A percentile compares a stretch with the other conserved stretches of the same genome.
Conservation (phyloP, 108 stramenopile species). For the Cyclotella choctawhatcheeana region DNA sequence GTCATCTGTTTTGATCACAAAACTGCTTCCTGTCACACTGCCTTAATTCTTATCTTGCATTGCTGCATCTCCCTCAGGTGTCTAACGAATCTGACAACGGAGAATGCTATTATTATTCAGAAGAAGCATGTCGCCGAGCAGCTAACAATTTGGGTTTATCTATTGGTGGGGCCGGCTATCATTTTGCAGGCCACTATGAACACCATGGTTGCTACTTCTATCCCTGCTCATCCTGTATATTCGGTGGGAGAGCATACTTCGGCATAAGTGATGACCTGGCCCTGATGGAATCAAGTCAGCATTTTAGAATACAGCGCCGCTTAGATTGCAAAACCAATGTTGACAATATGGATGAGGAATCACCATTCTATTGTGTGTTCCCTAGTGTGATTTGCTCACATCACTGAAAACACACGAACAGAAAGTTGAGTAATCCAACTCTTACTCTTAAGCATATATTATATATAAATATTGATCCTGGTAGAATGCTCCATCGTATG, state of each 20-base stretch:
- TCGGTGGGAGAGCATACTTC: constrained; percentile 28
- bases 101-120: constrained; percentile 24
- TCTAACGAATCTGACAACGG: background rate
- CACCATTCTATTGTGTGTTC: constrained; percentile 32
- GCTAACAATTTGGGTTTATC: constrained; percentile 16
- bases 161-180: constrained; percentile 19
- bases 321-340: constrained; percentile 23
- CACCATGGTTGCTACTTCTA: constrained; percentile 25
- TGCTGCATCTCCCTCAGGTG: background rate
- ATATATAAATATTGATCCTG: too few species aligned
- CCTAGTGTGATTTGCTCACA: constrained; percentile 17
- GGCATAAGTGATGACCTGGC: background rate
- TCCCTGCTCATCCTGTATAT: constrained; percentile 24
- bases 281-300: constrained; percentile 4
- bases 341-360: constrained; percentile 4
- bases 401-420: too few species aligned
- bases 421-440: too few species aligned
- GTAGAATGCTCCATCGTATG: too few species aligned
- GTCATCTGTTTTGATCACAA: background rate
- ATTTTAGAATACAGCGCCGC: constrained; percentile 14
- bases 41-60: background rate
- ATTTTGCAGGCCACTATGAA: constrained; percentile 25
- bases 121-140: constrained; percentile 31
- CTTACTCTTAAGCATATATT: too few species aligned
- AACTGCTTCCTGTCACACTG: background rate